A percentile compares a stretch with the other conserved stretches of the same genome.
These are phyloP conservation scores for Ustilago vetiveriae DNA, from an alignment of 1,284 basidiomycete species.

Conservation along the genomic window DNA sequence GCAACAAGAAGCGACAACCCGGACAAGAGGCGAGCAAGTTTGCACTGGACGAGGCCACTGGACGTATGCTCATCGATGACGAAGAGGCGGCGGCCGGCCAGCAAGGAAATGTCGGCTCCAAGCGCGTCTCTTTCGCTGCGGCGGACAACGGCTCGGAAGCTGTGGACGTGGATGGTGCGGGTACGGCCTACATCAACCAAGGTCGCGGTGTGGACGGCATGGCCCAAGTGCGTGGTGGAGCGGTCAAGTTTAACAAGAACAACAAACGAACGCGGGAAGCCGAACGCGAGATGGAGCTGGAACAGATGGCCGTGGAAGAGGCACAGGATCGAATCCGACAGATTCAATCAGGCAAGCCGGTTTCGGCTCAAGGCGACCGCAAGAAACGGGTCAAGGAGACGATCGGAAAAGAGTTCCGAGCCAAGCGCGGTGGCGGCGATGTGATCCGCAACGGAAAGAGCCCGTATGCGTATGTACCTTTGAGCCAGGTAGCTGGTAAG, in stretches of 20 bases:
- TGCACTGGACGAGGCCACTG: slow-evolving; percentile 84
- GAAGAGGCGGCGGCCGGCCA: slow-evolving; percentile 25
- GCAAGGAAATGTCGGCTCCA: slow-evolving; percentile 14
- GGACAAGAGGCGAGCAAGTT: slow-evolving; percentile 87
- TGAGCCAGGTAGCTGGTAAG: slow-evolving; percentile 59
- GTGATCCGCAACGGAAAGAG: slow-evolving; percentile 83
- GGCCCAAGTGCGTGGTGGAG: slow-evolving; percentile 78
- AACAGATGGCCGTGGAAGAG: slow-evolving; percentile 53
- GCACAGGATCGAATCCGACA: slow-evolving; percentile 41
- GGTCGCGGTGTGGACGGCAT: slow-evolving; percentile 87
- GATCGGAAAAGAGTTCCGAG: slow-evolving; percentile 61
- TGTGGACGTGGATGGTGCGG: slow-evolving; percentile 73
- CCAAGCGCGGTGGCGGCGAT: slow-evolving; percentile 60
- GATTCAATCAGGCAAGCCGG: slow-evolving; percentile 17
- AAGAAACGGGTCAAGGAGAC: slow-evolving; percentile 51
- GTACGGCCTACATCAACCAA: slow-evolving; percentile 80
- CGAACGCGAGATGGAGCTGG: slow-evolving; percentile 59
- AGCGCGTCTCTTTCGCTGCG: slow-evolving; percentile 62
- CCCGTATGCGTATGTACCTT: slow-evolving; percentile 83
- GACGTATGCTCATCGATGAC: slow-evolving; percentile 86
- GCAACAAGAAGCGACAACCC: slow-evolving; percentile 68
- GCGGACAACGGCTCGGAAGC: slow-evolving; percentile 69
- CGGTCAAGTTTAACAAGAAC: slow-evolving; percentile 95
- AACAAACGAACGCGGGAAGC: slow-evolving; percentile 64
- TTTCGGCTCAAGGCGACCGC: slow-evolving; percentile 18